Evolutionary conservation across 176 grass and related monocot species (phyloP), one percentile per base, ranked within the genome.

Genomic region (Melocanna baccifera): DNA sequence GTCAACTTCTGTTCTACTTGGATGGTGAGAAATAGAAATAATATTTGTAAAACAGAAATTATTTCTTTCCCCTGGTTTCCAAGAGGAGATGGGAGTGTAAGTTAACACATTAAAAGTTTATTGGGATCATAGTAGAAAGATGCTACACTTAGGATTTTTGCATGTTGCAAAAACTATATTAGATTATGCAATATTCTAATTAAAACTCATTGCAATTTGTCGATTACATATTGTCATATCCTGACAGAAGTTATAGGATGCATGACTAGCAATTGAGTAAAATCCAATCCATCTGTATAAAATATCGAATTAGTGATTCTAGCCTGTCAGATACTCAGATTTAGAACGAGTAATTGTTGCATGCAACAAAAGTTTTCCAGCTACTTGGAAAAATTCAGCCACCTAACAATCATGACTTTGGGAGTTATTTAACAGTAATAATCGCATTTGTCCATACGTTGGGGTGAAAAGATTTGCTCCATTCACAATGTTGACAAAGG

Each of bases 261-360:
- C 63, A 65, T 72, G 58, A 46, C 23, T 82, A 64, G 6, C 40
- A 66, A 37, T 30, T 34, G 39, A 20, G 71, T 65, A 37, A 18
- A 71, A 83, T 72, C 47, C 28, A 77, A 83, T 66, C 47, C 28
- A 65, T 67, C 19, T 37, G 73, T 45, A 25, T 11, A 67, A 26
- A 81, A 45, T 43, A 32, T 19, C 6, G 25, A 81, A 23, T 73
- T 41, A 78, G 46, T 12, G 12, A n/a, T 46, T 3, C 14, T 82
- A 77, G 46, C 9, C 22, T 74, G 10, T 71, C 12, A 30, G 9
- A 39, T 69, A 75, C 81, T 65, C 9, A 40, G 9, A 39, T 69
- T 75, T 85, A 14, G 41, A 43, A 40, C 6, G 1, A 73, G 42
- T 72, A 25, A 64, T 48, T 52, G 15, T 78, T 25, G 9, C 56